Conservation (phyloP, 1,284 basidiomycete species). For the Cystobasidium pallidum region DNA sequence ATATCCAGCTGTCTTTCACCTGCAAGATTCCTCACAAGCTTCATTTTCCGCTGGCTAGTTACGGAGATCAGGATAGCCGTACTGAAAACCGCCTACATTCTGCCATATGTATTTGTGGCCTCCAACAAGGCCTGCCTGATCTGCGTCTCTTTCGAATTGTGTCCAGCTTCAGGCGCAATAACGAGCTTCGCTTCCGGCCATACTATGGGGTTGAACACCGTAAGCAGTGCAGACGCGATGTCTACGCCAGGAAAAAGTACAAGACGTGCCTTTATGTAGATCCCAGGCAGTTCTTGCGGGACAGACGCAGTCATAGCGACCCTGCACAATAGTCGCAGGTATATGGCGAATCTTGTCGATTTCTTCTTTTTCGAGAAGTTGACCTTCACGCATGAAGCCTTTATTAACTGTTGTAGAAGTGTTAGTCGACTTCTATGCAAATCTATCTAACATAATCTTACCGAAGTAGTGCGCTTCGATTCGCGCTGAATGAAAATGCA, state of each 20-base stretch:
- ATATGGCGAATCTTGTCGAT: conserved; percentile 76
- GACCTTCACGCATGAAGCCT: conserved; percentile 89
- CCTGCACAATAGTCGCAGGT: conserved; percentile 60
- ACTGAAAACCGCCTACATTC: not conserved
- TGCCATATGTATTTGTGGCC: conserved; percentile 58
- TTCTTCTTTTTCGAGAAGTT: conserved; percentile 77
- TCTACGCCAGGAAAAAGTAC: not conserved
- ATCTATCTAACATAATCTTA: conserved; percentile 62
- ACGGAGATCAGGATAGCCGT: too few relatives aligned
- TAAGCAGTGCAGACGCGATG: not conserved
- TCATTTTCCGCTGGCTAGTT: too few relatives aligned
- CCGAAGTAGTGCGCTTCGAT: conserved; percentile 94
- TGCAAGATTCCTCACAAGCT: not conserved
- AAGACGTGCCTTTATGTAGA: conserved; percentile 52
- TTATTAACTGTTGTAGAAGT: conserved; percentile 54
- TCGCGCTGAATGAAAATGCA: conserved; percentile 62
- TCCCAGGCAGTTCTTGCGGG: conserved; percentile 58
- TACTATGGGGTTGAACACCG: conserved; percentile 69
- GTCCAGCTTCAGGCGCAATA: conserved; percentile 65
- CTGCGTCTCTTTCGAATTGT: conserved; percentile 78
- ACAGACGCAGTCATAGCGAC: conserved; percentile 62
- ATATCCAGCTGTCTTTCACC: conserved; percentile 18
- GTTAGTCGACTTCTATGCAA: not conserved
- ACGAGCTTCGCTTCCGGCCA: conserved; percentile 70
- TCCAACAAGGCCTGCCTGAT: conserved; percentile 73